These are phyloP conservation scores for Zelopaecilomyces penicillatus DNA, from an alignment of 2,329 filamentous ascomycete genomes.

Conservation along the genomic window DNA sequence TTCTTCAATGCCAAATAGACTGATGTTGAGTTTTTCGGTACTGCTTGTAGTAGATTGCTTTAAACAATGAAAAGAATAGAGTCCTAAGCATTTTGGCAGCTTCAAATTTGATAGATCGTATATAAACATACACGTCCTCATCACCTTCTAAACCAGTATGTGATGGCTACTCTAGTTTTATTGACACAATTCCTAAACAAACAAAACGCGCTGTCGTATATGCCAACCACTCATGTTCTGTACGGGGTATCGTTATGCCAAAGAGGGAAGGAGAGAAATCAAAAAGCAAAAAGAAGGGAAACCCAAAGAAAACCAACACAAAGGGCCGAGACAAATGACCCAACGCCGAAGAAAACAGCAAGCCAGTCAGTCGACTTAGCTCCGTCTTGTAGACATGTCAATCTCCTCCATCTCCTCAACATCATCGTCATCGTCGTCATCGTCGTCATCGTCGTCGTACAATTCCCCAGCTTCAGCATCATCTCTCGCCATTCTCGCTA, in stretches of 20 bases:
- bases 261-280: background rate
- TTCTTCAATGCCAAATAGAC: too few species aligned
- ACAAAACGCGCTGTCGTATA: background rate
- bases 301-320: constrained; percentile 1
- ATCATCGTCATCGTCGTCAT: constrained; percentile 10
- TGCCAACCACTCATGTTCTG: background rate
- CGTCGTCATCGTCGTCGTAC: constrained; percentile 15
- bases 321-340: background rate
- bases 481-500: constrained; percentile 33
- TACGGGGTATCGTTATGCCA: constrained; percentile 3
- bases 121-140: too few species aligned
- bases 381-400: constrained; percentile 5
- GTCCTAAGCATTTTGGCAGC: too few species aligned
- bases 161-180: too few species aligned
- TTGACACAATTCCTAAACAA: too few species aligned
- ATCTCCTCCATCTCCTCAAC: constrained; percentile 7
- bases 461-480: constrained; percentile 18
- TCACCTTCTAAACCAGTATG: too few species aligned
- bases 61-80: too few species aligned
- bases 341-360: background rate
- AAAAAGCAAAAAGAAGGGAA: background rate
- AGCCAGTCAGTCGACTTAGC: background rate
- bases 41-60: too few species aligned
- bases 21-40: too few species aligned
- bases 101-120: too few species aligned